A percentile compares a stretch with the other conserved stretches of the same genome.
phyloP scores from a whole-genome alignment of 805 yeast species.

The Kazachstania taianensis region DNA sequence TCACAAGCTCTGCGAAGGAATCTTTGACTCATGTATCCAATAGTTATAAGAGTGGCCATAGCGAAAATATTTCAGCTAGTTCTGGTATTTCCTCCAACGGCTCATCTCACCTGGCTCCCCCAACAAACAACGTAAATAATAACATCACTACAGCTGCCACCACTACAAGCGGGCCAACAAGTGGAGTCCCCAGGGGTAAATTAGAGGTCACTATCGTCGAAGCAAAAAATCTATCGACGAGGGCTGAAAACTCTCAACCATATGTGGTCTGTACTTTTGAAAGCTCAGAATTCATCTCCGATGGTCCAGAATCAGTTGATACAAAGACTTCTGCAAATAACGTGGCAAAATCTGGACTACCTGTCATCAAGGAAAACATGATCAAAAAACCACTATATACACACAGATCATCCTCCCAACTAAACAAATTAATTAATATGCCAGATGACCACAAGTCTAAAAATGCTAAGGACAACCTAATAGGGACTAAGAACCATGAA shows the following conservation, averaged over 20 bases:
- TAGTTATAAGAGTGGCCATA: neutral
- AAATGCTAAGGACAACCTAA: constrained; percentile 1
- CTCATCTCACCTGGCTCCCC: too few relatives aligned
- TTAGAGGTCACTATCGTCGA: constrained; percentile 71
- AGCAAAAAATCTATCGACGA: constrained; percentile 58
- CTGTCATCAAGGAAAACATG: constrained; percentile 20
- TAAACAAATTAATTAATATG: constrained; percentile 24
- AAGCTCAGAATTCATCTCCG: constrained; percentile 80
- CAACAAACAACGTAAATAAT: neutral
- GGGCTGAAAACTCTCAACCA: constrained; percentile 54
- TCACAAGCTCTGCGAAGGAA: constrained; percentile 4
- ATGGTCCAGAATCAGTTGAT: constrained; percentile 48
- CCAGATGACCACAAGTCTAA: neutral
- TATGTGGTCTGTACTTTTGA: constrained; percentile 89
- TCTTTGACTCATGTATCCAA: constrained; percentile 6
- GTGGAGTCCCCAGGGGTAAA: constrained; percentile 62
- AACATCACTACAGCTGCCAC: neutral
- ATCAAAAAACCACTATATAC: constrained; percentile 34
- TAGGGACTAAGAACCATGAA: constrained; percentile 2
- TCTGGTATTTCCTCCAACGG: neutral
- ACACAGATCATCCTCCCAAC: constrained; percentile 37
- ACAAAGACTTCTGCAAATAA: constrained; percentile 23
- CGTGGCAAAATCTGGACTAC: constrained; percentile 10
- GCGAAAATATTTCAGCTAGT: neutral
- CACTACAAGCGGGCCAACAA: constrained; percentile 3